Percentiles rank a stretch among this genome's conserved stretches.
Evolutionary conservation across 164 flowering plant genomes (phyloP).

Genomic region (Dillenia suffruticosa): DNA sequence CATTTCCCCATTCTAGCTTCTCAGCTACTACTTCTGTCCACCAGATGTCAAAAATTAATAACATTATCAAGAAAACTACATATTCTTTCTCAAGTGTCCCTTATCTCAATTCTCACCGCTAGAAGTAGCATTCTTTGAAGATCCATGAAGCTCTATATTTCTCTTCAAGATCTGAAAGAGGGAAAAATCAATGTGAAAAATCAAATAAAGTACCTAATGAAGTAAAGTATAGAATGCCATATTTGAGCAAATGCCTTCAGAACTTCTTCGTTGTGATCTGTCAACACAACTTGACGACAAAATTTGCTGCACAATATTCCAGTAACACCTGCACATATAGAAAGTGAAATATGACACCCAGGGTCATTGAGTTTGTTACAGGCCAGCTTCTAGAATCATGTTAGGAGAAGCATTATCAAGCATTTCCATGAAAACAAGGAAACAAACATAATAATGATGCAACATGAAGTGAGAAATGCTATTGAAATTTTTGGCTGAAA

Average conservation of each 20-base stretch:
- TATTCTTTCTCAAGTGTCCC: neutral
- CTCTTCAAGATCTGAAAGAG: conserved; percentile 68
- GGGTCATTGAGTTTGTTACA: neutral
- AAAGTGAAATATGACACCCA: neutral
- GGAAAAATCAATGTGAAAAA: neutral
- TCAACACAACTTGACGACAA: conserved; percentile 63
- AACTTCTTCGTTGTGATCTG: conserved; percentile 95
- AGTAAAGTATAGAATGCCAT: neutral
- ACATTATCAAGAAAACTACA: neutral
- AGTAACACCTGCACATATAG: conserved; percentile 51
- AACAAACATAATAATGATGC: too few relatives aligned
- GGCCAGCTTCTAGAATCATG: neutral
- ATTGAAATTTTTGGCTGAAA: too few relatives aligned
- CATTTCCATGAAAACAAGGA: too few relatives aligned
- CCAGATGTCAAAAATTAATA: conserved; percentile 8
- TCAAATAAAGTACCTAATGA: neutral
- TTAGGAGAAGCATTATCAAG: too few relatives aligned
- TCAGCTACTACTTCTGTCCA: conserved; percentile 53
- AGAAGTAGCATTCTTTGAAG: conserved; percentile 26
- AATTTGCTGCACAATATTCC: conserved; percentile 86
- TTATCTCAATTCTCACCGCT: conserved; percentile 46
- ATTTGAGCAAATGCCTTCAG: conserved; percentile 50
- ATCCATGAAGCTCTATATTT: conserved; percentile 68
- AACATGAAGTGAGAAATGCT: too few relatives aligned
- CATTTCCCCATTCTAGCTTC: conserved; percentile 90